Evolutionary conservation across 257 asterid genomes (phyloP).

Genomic region (Solanum bulbocastanum): DNA sequence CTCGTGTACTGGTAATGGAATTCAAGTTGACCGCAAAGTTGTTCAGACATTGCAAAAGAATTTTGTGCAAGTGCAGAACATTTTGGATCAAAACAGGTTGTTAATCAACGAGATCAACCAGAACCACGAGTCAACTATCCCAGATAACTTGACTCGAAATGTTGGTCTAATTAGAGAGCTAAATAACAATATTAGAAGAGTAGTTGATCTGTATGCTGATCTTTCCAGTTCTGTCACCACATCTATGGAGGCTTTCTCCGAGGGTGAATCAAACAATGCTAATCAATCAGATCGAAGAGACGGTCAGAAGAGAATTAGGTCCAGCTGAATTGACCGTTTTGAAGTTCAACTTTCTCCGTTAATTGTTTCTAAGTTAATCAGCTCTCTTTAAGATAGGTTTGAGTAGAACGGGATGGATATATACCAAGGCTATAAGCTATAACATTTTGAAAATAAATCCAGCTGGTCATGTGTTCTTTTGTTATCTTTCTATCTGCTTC

Average conservation of each 20-base stretch:
- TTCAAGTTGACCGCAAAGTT: conserved; percentile 18
- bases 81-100: conserved; percentile 35
- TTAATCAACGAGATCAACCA: conserved; percentile 33
- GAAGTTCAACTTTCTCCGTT: not conserved
- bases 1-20: conserved; percentile 13
- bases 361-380: not conserved
- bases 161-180: conserved; percentile 37
- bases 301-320: conserved; percentile 20
- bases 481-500: not conserved
- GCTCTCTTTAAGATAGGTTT: not conserved
- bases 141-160: conserved; percentile 30
- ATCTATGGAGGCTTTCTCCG: conserved; percentile 26
- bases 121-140: conserved; percentile 32
- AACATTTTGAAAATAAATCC: not conserved
- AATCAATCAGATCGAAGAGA: conserved; percentile 24
- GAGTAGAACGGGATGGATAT: not conserved
- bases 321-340: not conserved
- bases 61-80: conserved; percentile 28
- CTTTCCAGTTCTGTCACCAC: conserved; percentile 20
- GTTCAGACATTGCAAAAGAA: conserved; percentile 29
- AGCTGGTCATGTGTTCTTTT: not conserved
- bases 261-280: conserved; percentile 24
- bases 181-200: conserved; percentile 33
- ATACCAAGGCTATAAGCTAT: not conserved
- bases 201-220: conserved; percentile 34